Conservation (phyloP, 768 basidiomycete species). For the Collybia mongolica region DNA sequence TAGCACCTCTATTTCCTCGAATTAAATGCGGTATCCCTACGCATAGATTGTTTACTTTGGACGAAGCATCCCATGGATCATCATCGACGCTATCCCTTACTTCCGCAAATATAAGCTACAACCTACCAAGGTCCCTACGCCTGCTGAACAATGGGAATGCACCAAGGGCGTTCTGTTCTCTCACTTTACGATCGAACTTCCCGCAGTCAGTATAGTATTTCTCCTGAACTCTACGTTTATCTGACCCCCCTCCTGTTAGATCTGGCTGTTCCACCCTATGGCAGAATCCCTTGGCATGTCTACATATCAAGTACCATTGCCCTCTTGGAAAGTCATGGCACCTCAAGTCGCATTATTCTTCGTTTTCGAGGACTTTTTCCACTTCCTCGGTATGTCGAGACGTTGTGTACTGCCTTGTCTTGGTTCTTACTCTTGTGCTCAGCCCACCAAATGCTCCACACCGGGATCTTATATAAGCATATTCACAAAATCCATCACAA, state of each 20-base stretch:
- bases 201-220: constrained; percentile 56
- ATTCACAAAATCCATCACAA: constrained; percentile 99
- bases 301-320: constrained; percentile 94
- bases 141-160: constrained; percentile 90
- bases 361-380: constrained; percentile 94
- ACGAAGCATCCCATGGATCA: constrained; percentile 91
- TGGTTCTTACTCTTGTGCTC: neutral
- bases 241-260: constrained; percentile 41
- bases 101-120: constrained; percentile 95
- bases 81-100: constrained; percentile 92
- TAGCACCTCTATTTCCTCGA: neutral
- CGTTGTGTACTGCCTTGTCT: neutral
- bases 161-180: constrained; percentile 92
- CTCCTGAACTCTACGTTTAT: neutral
- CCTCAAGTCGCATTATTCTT: constrained; percentile 88
- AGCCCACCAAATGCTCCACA: constrained; percentile 92
- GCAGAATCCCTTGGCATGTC: constrained; percentile 86
- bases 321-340: constrained; percentile 62
- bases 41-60: constrained; percentile 93
- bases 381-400: constrained; percentile 72
- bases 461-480: constrained; percentile 80
- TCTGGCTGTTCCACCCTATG: constrained; percentile 89
- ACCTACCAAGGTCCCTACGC: constrained; percentile 76
- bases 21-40: neutral
- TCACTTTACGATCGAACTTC: constrained; percentile 94